A percentile compares a stretch with the other conserved stretches of the same genome.
phyloP scores from a whole-genome alignment of 2,329 filamentous ascomycete genomes.

The Apiospora sp. region DNA sequence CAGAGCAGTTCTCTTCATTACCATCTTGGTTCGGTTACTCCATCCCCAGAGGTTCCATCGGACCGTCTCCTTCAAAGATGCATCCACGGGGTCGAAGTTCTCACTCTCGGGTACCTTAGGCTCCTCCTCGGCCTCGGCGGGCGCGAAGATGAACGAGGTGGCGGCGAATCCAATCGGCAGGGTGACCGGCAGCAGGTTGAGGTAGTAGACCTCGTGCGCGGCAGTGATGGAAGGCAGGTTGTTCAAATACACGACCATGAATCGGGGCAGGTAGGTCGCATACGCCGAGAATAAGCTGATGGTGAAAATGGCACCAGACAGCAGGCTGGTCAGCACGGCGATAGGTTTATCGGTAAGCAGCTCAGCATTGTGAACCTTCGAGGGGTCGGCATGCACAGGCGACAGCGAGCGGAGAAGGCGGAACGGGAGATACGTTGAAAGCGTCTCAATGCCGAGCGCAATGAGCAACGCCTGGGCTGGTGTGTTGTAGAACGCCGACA shows the following conservation, averaged over 20 bases:
- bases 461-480: slow-evolving; percentile 65
- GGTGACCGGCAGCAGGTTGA: slow-evolving; percentile 67
- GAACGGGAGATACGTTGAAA: slow-evolving; percentile 77
- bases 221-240: slow-evolving; percentile 72
- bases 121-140: slow-evolving; percentile 63
- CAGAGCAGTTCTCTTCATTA: slow-evolving; percentile 70
- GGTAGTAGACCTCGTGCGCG: slow-evolving; percentile 69
- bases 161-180: slow-evolving; percentile 72
- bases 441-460: slow-evolving; percentile 71
- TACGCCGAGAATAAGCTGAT: slow-evolving; percentile 75
- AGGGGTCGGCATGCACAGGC: slow-evolving; percentile 65
- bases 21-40: slow-evolving; percentile 66
- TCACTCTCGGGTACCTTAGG: slow-evolving; percentile 49
- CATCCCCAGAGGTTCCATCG: slow-evolving; percentile 77
- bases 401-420: slow-evolving; percentile 75
- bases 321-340: slow-evolving; percentile 69
- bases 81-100: slow-evolving; percentile 69
- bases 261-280: slow-evolving; percentile 72
- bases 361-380: slow-evolving; percentile 64
- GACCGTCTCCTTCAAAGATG: slow-evolving; percentile 74
- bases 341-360: slow-evolving; percentile 71
- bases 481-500: slow-evolving; percentile 80
- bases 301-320: slow-evolving; percentile 78
- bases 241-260: slow-evolving; percentile 80
- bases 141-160: slow-evolving; percentile 79